A percentile compares a stretch with the other conserved stretches of the same genome.
Evolutionary conservation across 2,329 filamentous ascomycete species (phyloP).

Genomic region (Pseudocercospora cruenta): DNA sequence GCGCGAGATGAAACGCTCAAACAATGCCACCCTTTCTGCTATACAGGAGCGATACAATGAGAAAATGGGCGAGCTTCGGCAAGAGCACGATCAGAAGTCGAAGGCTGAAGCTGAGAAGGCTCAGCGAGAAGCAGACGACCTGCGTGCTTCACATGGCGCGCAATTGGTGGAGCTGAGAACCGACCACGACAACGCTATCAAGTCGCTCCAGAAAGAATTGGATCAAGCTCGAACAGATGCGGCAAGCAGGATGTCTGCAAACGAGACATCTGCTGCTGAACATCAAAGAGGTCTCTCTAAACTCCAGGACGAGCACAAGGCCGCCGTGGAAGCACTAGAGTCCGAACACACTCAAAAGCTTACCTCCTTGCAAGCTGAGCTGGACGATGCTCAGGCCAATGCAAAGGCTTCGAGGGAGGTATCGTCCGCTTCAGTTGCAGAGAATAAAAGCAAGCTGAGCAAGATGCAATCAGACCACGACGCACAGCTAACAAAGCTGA

Average conservation of each 20-base stretch:
- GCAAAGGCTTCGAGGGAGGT: neutral
- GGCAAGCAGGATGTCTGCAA: neutral
- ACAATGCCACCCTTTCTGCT: neutral
- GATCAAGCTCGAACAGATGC: slow-evolving; percentile 3
- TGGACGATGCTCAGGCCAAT: neutral
- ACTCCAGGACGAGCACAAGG: neutral
- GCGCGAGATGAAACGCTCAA: neutral
- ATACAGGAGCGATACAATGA: neutral
- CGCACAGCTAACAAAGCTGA: neutral
- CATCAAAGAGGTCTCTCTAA: neutral
- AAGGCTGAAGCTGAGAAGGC: slow-evolving; percentile 7
- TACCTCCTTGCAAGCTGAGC: neutral
- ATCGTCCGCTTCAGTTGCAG: neutral
- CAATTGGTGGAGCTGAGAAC: slow-evolving; percentile 3
- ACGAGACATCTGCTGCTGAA: neutral
- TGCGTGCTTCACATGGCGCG: neutral
- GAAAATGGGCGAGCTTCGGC: slow-evolving; percentile 2
- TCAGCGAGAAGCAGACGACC: neutral
- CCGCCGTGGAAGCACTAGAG: neutral
- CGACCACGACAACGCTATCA: neutral
- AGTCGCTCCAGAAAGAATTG: neutral
- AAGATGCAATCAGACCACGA: neutral
- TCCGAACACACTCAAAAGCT: neutral
- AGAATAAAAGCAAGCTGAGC: neutral
- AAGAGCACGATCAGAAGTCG: slow-evolving; percentile 3